Conservation (phyloP, 2,329 filamentous ascomycete genomes). For the Rutstroemia sp. region DNA sequence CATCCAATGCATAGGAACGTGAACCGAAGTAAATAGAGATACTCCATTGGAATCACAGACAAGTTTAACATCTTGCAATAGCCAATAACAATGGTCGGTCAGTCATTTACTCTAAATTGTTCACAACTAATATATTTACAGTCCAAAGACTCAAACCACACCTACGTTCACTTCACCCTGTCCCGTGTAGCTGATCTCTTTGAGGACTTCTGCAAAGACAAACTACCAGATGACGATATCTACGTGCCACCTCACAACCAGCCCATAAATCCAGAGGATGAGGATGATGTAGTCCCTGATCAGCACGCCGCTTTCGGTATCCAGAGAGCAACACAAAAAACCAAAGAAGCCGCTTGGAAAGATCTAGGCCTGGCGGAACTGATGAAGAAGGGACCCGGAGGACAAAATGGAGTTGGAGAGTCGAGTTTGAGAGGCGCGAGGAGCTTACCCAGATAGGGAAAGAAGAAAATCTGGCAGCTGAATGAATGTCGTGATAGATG, state of each 20-base stretch:
- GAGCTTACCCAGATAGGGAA: conserved; percentile 19
- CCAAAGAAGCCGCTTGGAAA: conserved; percentile 68
- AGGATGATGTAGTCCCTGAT: conserved; percentile 82
- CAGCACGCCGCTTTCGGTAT: conserved; percentile 86
- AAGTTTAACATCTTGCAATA: background rate
- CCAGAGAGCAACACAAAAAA: conserved; percentile 67
- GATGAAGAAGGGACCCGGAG: conserved; percentile 51
- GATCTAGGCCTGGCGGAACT: conserved; percentile 67
- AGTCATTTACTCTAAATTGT: background rate
- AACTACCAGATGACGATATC: conserved; percentile 69
- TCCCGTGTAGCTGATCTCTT: conserved; percentile 70
- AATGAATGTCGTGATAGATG: background rate
- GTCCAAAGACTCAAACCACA: conserved; percentile 66
- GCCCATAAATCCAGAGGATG: conserved; percentile 79
- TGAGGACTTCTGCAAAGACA: conserved; percentile 67
- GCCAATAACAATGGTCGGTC: background rate
- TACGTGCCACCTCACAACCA: conserved; percentile 74
- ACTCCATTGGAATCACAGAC: background rate
- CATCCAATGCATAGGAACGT: too few species aligned
- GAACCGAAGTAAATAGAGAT: background rate
- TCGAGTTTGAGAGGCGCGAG: conserved; percentile 12
- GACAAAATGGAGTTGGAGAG: conserved; percentile 5
- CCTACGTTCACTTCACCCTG: conserved; percentile 67
- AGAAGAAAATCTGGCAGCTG: background rate
- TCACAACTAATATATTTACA: conserved; percentile 7